phyloP scores from a whole-genome alignment of 176 grass and related monocot species.

The Musa acuminata region DNA sequence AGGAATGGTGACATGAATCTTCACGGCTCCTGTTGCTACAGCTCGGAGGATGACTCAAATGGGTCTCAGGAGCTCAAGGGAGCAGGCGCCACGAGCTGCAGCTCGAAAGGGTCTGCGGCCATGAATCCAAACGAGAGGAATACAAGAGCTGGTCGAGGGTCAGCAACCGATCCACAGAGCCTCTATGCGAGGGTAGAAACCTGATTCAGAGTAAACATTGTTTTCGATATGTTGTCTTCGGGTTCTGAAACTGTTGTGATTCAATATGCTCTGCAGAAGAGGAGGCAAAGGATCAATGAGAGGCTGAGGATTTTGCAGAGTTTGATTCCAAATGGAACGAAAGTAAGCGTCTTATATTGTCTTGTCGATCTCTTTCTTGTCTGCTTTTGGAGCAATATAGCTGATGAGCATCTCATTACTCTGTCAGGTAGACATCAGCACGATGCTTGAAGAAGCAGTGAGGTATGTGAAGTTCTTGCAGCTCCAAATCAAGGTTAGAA shows the following conservation, averaged over 20 bases:
- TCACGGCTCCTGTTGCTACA: constrained; percentile 62
- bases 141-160: constrained; percentile 25
- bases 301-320: constrained; percentile 64
- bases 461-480: constrained; percentile 80
- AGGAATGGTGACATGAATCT: constrained; percentile 24
- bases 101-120: constrained; percentile 25
- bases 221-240: constrained; percentile 20
- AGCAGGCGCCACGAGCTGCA: constrained; percentile 24
- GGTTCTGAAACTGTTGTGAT: constrained; percentile 24
- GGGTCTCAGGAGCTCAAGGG: constrained; percentile 15
- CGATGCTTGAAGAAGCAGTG: constrained; percentile 89
- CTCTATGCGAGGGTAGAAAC: constrained; percentile 68
- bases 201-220: neutral
- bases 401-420: neutral
- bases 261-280: constrained; percentile 47
- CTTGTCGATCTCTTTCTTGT: neutral
- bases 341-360: constrained; percentile 38
- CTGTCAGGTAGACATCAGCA: constrained; percentile 74
- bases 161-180: constrained; percentile 59
- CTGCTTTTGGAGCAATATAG: neutral
- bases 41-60: constrained; percentile 43
- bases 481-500: constrained; percentile 69
- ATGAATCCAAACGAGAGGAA: constrained; percentile 25
- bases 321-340: constrained; percentile 83
- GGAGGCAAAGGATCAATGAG: constrained; percentile 79